phyloP scores from a whole-genome alignment of 2,329 filamentous ascomycete genomes.

The Pseudocercospora fuligena region DNA sequence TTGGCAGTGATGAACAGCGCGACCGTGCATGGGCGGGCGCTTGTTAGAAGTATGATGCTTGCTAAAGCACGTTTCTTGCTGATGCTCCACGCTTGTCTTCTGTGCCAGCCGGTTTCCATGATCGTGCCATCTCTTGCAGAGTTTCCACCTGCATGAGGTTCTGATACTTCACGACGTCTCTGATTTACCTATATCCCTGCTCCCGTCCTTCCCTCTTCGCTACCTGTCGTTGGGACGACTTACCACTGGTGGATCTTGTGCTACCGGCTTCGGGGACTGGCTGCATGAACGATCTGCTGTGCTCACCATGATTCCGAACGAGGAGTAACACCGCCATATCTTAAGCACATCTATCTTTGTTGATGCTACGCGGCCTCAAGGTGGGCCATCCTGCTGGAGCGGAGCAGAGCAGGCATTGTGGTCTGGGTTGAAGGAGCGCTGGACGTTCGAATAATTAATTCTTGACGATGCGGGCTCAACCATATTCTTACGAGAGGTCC shows the following conservation, averaged over 20 bases:
- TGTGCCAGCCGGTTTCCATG: neutral
- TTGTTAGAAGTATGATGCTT: conserved; percentile 5
- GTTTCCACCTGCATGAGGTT: conserved; percentile 9
- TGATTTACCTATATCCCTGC: neutral
- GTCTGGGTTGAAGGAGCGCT: conserved; percentile 3
- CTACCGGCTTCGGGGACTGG: conserved; percentile 23
- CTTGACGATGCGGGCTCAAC: conserved; percentile 12
- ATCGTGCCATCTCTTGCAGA: conserved; percentile 11
- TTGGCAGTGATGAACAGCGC: neutral
- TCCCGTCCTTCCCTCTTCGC: neutral
- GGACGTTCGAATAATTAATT: conserved; percentile 6
- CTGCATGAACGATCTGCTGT: conserved; percentile 26
- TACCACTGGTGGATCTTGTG: conserved; percentile 13
- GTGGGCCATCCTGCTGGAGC: neutral
- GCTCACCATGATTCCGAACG: conserved; percentile 36
- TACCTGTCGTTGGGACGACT: conserved; percentile 11
- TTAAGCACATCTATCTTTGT: conserved; percentile 3
- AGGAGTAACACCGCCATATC: conserved; percentile 11
- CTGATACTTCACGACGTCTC: conserved; percentile 4
- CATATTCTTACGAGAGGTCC: conserved; percentile 10
- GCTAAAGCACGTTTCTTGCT: conserved; percentile 6
- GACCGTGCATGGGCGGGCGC: conserved; percentile 7
- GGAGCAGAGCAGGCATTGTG: neutral
- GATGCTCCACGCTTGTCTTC: neutral
- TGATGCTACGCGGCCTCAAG: neutral